phyloP scores from a whole-genome alignment of 495 filamentous ascomycete species.

The Podospora pseudocomata region DNA sequence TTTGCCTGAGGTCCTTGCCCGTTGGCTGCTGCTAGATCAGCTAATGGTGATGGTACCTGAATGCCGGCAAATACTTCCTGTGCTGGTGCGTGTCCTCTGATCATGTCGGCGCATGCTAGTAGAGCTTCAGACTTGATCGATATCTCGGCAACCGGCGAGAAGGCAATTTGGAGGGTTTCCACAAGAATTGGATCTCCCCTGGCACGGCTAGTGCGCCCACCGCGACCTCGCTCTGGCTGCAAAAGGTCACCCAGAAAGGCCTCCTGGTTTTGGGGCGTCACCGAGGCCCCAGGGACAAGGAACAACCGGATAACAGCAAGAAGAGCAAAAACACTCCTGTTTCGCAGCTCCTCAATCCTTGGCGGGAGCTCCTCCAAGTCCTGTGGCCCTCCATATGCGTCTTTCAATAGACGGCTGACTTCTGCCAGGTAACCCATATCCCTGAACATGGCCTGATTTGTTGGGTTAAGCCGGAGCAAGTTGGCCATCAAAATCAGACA shows the following conservation, averaged over 20 bases:
- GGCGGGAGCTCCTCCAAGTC: slow-evolving; percentile 60
- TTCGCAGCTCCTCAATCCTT: slow-evolving; percentile 72
- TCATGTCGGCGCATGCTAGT: slow-evolving; percentile 80
- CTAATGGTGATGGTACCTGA: slow-evolving; percentile 58
- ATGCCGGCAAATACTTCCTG: slow-evolving; percentile 89
- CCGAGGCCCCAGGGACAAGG: slow-evolving; percentile 70
- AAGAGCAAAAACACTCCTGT: slow-evolving; percentile 89
- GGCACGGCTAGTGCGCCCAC: slow-evolving; percentile 10
- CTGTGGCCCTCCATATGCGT: slow-evolving; percentile 56
- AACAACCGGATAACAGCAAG: slow-evolving; percentile 83
- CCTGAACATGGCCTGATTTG: slow-evolving; percentile 91
- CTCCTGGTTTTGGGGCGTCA: slow-evolving; percentile 78
- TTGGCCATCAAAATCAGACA: slow-evolving; percentile 92
- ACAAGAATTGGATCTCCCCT: slow-evolving; percentile 66
- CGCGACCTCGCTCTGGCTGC: slow-evolving; percentile 5
- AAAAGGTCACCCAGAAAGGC: slow-evolving; percentile 64
- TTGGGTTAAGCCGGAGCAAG: slow-evolving; percentile 79
- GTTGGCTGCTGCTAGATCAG: slow-evolving; percentile 40
- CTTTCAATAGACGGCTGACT: slow-evolving; percentile 64
- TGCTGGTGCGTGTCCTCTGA: slow-evolving; percentile 71
- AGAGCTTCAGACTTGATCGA: slow-evolving; percentile 82
- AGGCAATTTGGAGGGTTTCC: slow-evolving; percentile 77
- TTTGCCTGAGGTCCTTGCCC: slow-evolving; percentile 41
- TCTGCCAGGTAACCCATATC: slow-evolving; percentile 82
- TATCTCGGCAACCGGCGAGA: slow-evolving; percentile 68